A percentile compares a stretch with the other conserved stretches of the same genome.
phyloP scores from a whole-genome alignment of 2,329 filamentous ascomycete species.

The Fonsecaea erecta region DNA sequence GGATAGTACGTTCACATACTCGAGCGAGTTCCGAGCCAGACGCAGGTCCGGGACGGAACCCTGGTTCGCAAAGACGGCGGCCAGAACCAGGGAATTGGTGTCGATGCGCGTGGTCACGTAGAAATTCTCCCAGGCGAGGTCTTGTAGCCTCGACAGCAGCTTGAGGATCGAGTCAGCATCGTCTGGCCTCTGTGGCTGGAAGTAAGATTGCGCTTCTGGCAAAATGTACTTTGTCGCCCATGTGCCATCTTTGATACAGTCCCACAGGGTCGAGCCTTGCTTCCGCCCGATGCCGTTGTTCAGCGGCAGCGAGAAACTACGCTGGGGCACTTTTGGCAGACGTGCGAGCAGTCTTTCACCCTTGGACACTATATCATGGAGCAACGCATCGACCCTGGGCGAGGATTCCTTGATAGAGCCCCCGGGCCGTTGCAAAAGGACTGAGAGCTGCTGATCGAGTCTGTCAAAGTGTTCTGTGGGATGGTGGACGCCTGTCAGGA shows the following conservation, averaged over 20 bases:
- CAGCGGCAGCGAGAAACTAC: constrained; percentile 12
- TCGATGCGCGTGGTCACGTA: constrained; percentile 11
- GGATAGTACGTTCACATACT: constrained; percentile 8
- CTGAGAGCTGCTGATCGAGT: background rate
- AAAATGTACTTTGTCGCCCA: constrained; percentile 11
- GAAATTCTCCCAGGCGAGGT: constrained; percentile 9
- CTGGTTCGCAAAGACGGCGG: constrained; percentile 1
- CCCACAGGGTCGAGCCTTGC: constrained; percentile 8
- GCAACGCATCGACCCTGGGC: too few relatives aligned
- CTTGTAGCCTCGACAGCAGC: background rate
- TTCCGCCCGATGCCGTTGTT: background rate
- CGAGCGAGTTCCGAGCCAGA: constrained; percentile 1
- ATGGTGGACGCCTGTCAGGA: constrained; percentile 1
- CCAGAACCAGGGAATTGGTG: constrained; percentile 3
- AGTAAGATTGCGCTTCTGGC: constrained; percentile 2
- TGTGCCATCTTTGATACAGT: constrained; percentile 8
- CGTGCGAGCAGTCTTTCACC: background rate
- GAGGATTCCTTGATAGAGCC: background rate
- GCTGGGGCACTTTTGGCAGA: constrained; percentile 6
- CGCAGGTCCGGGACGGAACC: background rate
- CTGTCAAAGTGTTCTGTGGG: background rate
- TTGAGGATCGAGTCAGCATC: background rate
- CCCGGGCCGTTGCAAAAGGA: background rate
- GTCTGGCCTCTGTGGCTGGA: background rate
- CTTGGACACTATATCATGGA: background rate